These are phyloP conservation scores for Corymbia citriodora DNA, from an alignment of 441 rosid species.

Conservation along the genomic window DNA sequence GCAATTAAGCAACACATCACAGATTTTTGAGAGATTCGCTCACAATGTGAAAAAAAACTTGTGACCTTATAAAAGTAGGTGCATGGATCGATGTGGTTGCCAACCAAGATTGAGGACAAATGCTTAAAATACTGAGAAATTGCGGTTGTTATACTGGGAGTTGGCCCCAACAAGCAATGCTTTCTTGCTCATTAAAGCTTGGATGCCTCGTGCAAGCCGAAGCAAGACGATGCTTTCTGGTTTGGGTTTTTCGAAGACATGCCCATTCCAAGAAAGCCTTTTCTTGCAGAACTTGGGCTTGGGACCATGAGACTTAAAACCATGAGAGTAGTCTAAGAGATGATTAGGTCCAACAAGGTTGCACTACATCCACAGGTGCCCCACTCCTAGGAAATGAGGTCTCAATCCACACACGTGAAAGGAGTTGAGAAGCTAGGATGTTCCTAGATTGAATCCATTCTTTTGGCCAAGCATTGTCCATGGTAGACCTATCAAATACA, in stretches of 20 bases:
- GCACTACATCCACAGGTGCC: not conserved
- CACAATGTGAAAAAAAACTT: accelerated
- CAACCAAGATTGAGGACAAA: not conserved
- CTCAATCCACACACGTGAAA: not conserved
- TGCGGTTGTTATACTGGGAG: not conserved
- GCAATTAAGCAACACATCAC: no score
- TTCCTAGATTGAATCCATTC: not conserved
- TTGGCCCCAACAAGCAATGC: not conserved
- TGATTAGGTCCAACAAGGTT: not conserved
- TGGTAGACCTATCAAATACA: no score
- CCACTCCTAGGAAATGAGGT: not conserved
- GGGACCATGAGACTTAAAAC: not conserved
- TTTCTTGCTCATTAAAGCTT: not conserved
- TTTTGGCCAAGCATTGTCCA: not conserved
- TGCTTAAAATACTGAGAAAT: not conserved
- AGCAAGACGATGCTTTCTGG: not conserved
- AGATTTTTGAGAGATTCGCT: not conserved
- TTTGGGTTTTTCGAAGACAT: not conserved
- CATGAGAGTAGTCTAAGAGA: not conserved
- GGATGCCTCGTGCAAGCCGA: not conserved
- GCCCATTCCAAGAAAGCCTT: not conserved
- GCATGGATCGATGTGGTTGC: not conserved
- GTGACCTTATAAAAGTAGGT: not conserved
- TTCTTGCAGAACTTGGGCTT: not conserved
- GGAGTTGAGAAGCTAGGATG: no score